Evolutionary conservation across 2,329 filamentous ascomycete genomes (phyloP).

Genomic region (Phyllosticta paracitricarpa): DNA sequence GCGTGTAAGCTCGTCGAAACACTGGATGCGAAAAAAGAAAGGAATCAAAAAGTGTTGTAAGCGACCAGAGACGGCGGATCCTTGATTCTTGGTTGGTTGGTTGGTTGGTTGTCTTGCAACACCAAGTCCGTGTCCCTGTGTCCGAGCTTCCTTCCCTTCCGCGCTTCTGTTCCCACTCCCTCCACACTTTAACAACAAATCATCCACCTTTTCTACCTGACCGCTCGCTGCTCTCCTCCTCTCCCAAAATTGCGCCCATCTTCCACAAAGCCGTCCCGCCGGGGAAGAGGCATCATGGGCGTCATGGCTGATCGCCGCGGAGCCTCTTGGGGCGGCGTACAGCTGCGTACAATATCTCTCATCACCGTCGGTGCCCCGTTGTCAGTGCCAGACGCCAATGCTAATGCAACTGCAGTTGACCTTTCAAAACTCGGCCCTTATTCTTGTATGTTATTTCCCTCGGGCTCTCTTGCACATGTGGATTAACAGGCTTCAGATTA

Average conservation of each 20-base stretch:
- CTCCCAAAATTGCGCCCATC: background rate
- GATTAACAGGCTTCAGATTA: slow-evolving; percentile 46
- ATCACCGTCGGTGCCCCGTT: slow-evolving; percentile 43
- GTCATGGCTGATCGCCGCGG: slow-evolving; percentile 12
- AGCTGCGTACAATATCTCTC: slow-evolving; percentile 60
- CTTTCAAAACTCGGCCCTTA: slow-evolving; percentile 69
- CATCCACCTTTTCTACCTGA: background rate
- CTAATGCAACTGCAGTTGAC: slow-evolving; percentile 49
- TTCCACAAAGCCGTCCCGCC: background rate
- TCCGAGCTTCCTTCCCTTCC: slow-evolving; percentile 3
- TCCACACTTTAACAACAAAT: background rate
- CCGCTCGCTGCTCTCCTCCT: background rate
- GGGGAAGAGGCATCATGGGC: slow-evolving; percentile 6
- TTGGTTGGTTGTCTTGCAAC: background rate
- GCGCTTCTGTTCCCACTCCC: slow-evolving; percentile 4
- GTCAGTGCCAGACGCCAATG: background rate
- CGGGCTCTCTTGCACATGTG: background rate
- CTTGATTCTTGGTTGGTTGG: background rate
- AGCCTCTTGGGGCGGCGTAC: slow-evolving; percentile 40
- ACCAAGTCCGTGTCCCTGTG: slow-evolving; percentile 6
- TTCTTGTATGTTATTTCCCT: slow-evolving; percentile 45
- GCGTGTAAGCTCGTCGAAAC: background rate
- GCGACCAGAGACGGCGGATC: background rate
- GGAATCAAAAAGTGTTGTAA: background rate
- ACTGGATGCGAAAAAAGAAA: background rate